phyloP scores from a whole-genome alignment of 257 asterid genomes.

The Scutellaria baicalensis region DNA sequence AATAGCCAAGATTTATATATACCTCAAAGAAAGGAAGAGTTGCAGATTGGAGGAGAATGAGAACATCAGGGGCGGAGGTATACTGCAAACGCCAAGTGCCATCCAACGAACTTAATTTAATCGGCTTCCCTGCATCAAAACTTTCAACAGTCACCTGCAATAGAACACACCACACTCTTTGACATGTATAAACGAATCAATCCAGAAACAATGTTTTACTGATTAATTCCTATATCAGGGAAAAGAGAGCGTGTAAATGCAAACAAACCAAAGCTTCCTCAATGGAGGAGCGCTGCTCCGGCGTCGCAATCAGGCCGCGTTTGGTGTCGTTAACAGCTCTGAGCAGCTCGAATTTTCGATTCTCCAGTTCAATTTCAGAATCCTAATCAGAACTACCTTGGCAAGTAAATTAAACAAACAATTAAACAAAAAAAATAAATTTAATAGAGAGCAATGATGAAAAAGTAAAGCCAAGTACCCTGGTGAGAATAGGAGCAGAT shows the following conservation, averaged over 20 bases:
- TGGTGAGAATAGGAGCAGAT: constrained; percentile 11
- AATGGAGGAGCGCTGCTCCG: constrained; percentile 59
- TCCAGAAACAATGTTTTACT: not conserved
- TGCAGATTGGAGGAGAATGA: constrained; percentile 66
- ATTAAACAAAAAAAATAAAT: not conserved
- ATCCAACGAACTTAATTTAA: constrained; percentile 49
- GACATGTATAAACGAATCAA: not conserved
- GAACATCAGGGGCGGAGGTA: constrained; percentile 84
- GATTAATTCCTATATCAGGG: not conserved
- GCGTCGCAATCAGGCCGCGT: constrained; percentile 64
- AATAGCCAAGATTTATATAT: not conserved
- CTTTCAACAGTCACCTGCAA: constrained; percentile 62
- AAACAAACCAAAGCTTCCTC: constrained; percentile 67
- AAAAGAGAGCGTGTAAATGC: not conserved
- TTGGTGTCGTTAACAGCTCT: constrained; percentile 58
- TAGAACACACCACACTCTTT: not conserved
- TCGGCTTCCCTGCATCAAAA: constrained; percentile 51
- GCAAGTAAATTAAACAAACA: not conserved
- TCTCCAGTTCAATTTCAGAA: constrained; percentile 44
- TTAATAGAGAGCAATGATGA: not conserved
- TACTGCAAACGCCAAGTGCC: constrained; percentile 98
- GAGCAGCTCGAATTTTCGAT: constrained; percentile 57
- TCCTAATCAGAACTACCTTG: constrained; percentile 25
- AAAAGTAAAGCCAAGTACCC: constrained; percentile 1
- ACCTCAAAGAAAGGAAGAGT: constrained; percentile 81